Base-by-base conservation (phyloP, 306 rosid genomes). In the Gillenia trifoliata region DNA sequence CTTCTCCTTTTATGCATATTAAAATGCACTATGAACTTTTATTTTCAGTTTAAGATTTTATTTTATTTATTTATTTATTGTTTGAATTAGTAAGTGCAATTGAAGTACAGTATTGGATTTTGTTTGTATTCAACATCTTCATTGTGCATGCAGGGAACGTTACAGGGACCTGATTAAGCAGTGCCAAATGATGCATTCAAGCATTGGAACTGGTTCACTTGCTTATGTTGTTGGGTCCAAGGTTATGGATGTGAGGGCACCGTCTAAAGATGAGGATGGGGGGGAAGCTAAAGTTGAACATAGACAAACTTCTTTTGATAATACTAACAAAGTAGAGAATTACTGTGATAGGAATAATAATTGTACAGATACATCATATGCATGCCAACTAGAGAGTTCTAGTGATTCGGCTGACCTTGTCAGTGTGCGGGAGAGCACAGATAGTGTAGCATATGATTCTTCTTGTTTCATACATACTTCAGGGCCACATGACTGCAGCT, bases 201-300 rank as follows among this genome's bases (percentile, higher is more conserved):
- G 93, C 71, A 83, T 93, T 45, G 98, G 98, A 83, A 93, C 97
- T 67, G 98, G 98, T 83, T 89, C 96, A 2, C 86, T 93, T 85
- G 97, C 97, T 71, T 89, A 89, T 86, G 85, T 86, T 75, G 96
- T 93, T 81, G 98, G 98, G 64, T 86, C 97, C 80, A 91, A 88
- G 83, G 90, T 93, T 61, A 86, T 93, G 98, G 98, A 93, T 84
- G 76, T 93, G 96, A 89, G 98, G 77, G 88, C 91, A 54, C 76
- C 86, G 52, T 85, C 98, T 63, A 91, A 83, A 83, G 86, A 84
- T 75, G 86, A 80, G 26, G 71, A 47, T 61, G 66, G 73, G 69
- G 71, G 78, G 40, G 86, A 83, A 66, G 70, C 81, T 73, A 77
- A 86, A 72, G 67, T 56, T 84, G 93, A 81, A 83, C 82, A 68